Evolutionary conservation across 495 filamentous ascomycete genomes (phyloP).

Genomic region (Penicillium mononematosum): DNA sequence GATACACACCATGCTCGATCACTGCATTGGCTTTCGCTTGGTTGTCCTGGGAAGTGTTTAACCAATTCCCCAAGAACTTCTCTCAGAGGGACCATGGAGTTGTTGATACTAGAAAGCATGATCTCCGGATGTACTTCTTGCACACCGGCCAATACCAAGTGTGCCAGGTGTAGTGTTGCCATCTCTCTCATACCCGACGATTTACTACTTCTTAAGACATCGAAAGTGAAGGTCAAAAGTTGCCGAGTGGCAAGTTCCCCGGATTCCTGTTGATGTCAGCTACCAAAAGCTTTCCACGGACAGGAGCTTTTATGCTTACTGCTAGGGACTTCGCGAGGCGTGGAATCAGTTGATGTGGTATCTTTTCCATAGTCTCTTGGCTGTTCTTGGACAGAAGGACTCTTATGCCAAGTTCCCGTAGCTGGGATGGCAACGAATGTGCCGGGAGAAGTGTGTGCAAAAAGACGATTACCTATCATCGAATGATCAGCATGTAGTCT

Average conservation of each 20-base stretch:
- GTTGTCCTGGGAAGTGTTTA: constrained; percentile 22
- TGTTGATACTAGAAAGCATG: constrained; percentile 11
- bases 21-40: constrained; percentile 23
- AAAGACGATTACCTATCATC: background rate
- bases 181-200: constrained; percentile 7
- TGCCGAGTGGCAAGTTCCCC: constrained; percentile 26
- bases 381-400: constrained; percentile 34
- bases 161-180: constrained; percentile 25
- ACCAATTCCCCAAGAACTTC: constrained; percentile 24
- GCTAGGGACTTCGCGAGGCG: constrained; percentile 26
- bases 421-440: constrained; percentile 23
- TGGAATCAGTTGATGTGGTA: constrained; percentile 27
- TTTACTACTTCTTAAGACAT: constrained; percentile 18
- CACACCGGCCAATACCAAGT: constrained; percentile 28
- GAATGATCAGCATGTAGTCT: constrained; percentile 6
- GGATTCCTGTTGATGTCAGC: constrained; percentile 16
- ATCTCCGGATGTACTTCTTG: constrained; percentile 13
- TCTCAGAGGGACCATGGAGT: constrained; percentile 14
- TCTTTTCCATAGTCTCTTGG: constrained; percentile 16
- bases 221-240: constrained; percentile 27
- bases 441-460: constrained; percentile 33
- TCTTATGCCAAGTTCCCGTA: constrained; percentile 27
- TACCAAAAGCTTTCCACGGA: background rate
- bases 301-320: constrained; percentile 22
- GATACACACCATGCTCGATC: constrained; percentile 22